Base-by-base conservation (phyloP, 2,329 filamentous ascomycete genomes). In the Fusarium sp. region DNA sequence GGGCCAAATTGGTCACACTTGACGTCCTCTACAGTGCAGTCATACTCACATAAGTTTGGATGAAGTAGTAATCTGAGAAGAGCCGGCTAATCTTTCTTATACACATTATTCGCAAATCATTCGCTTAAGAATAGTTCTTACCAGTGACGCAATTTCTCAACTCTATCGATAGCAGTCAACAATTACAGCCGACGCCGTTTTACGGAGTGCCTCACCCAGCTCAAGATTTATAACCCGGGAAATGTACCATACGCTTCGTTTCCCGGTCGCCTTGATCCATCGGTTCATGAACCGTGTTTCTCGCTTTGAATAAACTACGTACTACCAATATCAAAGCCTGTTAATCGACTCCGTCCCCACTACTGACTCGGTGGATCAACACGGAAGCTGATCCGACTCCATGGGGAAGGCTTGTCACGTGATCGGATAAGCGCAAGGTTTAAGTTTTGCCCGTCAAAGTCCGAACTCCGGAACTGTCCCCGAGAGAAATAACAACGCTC, bases 401-500 rank as follows among this genome's bases (percentile, higher is more conserved):
- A 48, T 47, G 45, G 32, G 49, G 40, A 50, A 22, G 20, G 4
- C 13, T 0, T 1, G 13, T 53, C 65, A 68, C 65, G 65, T 68
- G 65, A 68, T 43, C 65, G 48, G 51, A 44, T 32, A 27, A 49
- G 44, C 22, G 33, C 39, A 49, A 48, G 41, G n/a, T 23, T 32
- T 41, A 49, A 44, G 41, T 23, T 23, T 32, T 41, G 41, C 44
- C 44, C 13, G 22, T 46, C 32, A 45, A 51, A 54, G 44, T 43
- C 65, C 65, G 65, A 51, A 54, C 40, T 43, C 65, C 65, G 65
- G 61, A 62, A 68, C 44, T 53, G 22, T 45, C 35, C 55, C 65
- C 65, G 65, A 69, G 65, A 56, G 55, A 54, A 54, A 65, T 52
- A 50, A 68, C 50, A 62, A 69, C 65, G 67, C 37, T 46, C 48